These are phyloP conservation scores for Scleroderma bovista DNA, from an alignment of 768 basidiomycete genomes.

Conservation along the genomic window DNA sequence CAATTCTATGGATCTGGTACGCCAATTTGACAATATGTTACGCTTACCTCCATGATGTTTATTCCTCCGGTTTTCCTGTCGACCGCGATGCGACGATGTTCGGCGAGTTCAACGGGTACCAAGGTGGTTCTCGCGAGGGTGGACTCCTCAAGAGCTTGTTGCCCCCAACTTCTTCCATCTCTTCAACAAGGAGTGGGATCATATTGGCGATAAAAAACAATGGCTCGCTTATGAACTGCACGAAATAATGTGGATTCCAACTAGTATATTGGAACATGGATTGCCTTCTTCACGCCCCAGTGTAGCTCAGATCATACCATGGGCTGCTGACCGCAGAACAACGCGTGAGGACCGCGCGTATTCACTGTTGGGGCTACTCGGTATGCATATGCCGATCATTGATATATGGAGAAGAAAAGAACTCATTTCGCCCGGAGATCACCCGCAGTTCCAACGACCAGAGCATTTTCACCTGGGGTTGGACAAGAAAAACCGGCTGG, in stretches of 20 bases:
- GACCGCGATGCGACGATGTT: not conserved
- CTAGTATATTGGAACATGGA: not conserved
- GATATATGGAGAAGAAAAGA: slow-evolving; percentile 14
- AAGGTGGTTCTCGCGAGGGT: slow-evolving; percentile 16
- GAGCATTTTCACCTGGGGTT: slow-evolving; percentile 10
- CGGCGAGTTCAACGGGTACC: not conserved
- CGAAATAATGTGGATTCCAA: slow-evolving; percentile 5
- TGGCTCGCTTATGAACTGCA: not conserved
- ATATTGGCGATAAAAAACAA: slow-evolving; percentile 4
- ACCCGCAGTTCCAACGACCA: slow-evolving; percentile 8
- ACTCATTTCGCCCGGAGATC: slow-evolving; percentile 12
- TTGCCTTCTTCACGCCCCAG: not conserved
- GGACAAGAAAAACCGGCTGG: not conserved
- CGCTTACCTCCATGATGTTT: slow-evolving; percentile 11
- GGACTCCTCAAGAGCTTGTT: too few species aligned
- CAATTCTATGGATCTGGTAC: slow-evolving; percentile 19
- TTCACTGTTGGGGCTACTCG: slow-evolving; percentile 14
- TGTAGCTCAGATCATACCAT: slow-evolving; percentile 8
- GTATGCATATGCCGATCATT: slow-evolving; percentile 9
- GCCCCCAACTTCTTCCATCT: slow-evolving; percentile 12
- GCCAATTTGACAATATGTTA: slow-evolving; percentile 9
- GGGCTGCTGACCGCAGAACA: slow-evolving; percentile 15
- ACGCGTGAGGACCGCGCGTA: slow-evolving; percentile 16
- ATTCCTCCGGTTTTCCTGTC: too few species aligned
- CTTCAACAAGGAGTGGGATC: slow-evolving; percentile 10